These are phyloP conservation scores for Tulasnella sp. DNA, from an alignment of 768 basidiomycete genomes.

Conservation along the genomic window DNA sequence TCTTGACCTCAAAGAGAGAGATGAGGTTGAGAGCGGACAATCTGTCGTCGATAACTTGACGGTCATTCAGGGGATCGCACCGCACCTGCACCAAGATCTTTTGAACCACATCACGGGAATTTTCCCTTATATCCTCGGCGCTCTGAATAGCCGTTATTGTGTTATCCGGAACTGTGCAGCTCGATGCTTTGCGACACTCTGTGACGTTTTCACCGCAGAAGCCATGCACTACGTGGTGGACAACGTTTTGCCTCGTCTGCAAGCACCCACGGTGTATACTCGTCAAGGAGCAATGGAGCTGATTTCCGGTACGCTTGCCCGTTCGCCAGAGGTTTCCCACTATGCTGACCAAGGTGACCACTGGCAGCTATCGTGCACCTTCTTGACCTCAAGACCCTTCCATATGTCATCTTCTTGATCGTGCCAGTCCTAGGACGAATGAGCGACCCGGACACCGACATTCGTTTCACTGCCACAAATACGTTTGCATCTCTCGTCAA, in stretches of 20 bases:
- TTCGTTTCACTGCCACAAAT: slow-evolving; percentile 89
- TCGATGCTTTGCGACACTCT: slow-evolving; percentile 76
- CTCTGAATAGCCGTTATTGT: slow-evolving; percentile 75
- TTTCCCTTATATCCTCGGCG: slow-evolving; percentile 64
- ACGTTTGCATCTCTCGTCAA: slow-evolving; percentile 95
- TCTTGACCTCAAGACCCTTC: slow-evolving; percentile 87
- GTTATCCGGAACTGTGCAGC: slow-evolving; percentile 85
- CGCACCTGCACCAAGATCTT: slow-evolving; percentile 58
- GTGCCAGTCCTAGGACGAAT: slow-evolving; percentile 94
- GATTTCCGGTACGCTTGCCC: slow-evolving; percentile 65
- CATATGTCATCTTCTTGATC: slow-evolving; percentile 93
- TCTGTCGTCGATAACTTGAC: slow-evolving; percentile 89
- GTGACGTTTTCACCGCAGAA: slow-evolving; percentile 70
- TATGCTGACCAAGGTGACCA: background rate
- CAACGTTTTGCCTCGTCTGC: slow-evolving; percentile 64
- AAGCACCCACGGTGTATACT: slow-evolving; percentile 65
- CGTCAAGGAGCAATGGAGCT: slow-evolving; percentile 86
- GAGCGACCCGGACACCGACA: slow-evolving; percentile 88
- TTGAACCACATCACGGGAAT: slow-evolving; percentile 57
- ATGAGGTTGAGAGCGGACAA: slow-evolving; percentile 53
- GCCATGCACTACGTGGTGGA: slow-evolving; percentile 90
- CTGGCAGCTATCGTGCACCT: slow-evolving; percentile 74
- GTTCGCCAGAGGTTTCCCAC: background rate
- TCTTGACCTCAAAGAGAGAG: slow-evolving; percentile 23
- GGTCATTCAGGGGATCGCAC: slow-evolving; percentile 71